A percentile compares a stretch with the other conserved stretches of the same genome.
Conservation (phyloP, 1,139 yeast genomes). For the Eremothecium cymbalariae region DNA sequence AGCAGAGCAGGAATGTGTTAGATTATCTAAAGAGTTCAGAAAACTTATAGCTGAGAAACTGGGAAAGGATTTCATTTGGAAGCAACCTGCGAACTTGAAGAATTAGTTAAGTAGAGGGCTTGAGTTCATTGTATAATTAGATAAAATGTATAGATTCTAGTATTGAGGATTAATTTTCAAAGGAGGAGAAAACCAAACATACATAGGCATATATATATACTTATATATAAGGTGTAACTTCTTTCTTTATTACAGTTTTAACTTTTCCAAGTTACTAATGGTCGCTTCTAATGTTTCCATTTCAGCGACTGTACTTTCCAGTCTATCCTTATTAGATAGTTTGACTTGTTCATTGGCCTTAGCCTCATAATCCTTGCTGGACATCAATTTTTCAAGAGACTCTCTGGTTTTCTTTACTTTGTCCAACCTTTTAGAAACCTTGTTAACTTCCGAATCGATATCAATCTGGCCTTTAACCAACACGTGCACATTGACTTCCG, state of each 20-base stretch:
- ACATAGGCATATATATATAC: background rate
- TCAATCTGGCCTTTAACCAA: slow-evolving; percentile 93
- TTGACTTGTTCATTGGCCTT: slow-evolving; percentile 81
- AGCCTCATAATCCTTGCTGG: slow-evolving; percentile 71
- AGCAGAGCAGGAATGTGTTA: slow-evolving; percentile 42
- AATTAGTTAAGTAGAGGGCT: background rate
- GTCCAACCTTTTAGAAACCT: slow-evolving; percentile 68
- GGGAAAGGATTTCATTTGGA: slow-evolving; percentile 34
- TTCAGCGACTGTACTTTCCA: slow-evolving; percentile 72
- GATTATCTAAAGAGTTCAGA: slow-evolving; percentile 41
- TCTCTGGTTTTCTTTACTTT: slow-evolving; percentile 44
- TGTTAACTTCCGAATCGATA: slow-evolving; percentile 78
- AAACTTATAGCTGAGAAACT: slow-evolving; percentile 42
- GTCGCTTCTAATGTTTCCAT: slow-evolving; percentile 78
- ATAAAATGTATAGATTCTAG: background rate
- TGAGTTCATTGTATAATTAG: too few species aligned
- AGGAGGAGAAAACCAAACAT: background rate
- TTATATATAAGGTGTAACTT: slow-evolving; percentile 2
- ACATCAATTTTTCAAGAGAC: slow-evolving; percentile 51
- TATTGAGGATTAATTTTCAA: background rate
- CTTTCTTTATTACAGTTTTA: slow-evolving; percentile 57
- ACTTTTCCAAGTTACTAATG: slow-evolving; percentile 63
- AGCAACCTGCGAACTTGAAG: background rate
- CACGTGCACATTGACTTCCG: slow-evolving; percentile 78
- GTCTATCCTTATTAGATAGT: slow-evolving; percentile 61